Evolutionary conservation across 2,329 filamentous ascomycete species (phyloP), one percentile per base, ranked within the genome.

Genomic region (Myrmaecium sp.): DNA sequence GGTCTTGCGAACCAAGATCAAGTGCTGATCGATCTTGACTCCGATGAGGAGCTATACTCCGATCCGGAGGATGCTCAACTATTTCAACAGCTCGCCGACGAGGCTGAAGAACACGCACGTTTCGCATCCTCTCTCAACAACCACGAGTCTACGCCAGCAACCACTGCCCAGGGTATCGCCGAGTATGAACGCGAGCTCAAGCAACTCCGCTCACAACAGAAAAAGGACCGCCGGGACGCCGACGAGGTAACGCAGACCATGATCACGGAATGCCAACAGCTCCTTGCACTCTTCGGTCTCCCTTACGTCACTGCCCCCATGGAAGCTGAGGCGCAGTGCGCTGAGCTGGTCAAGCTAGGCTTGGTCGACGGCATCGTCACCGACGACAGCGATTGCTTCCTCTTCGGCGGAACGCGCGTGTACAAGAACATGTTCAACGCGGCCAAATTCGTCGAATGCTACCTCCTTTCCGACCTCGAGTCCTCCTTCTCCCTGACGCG

Each of bases 361-460:
- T 69, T 95, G 0, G 91, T 98, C 6, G 91, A 98, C 47, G 89
- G 91, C 8, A 93, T 98, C 34, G 84, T 98, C 16, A 98, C 91
- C 0, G 89, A 98, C 43, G 89, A 98, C 47, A 91, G 79, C 3
- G 89, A 98, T 58, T 91, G 76, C 1, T 98, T 98, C 44, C 66
- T 98, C 1, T 98, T 98, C 49, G 91, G 89, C 11, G 91, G 89
- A 19, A 98, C 83, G 0, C 67, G 86, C 11, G 78, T 98, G 13
- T 98, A 98, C 63, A 98, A 98, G 52, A 98, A 98, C 58, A 92
- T 98, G 83, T 98, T 98, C 62, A 98, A 94, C 52, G 76, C 82
- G 41, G 89, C 89, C 51, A 98, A 98, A 48, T 92, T 82, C 41
- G 89, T 98, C 21, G 89, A 98, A 55, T 95, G 89, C 54, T 98